These are phyloP conservation scores for Spizellomyces punctatus DNA, from an alignment of 192 early-diverging fungal species.

Conservation along the genomic window DNA sequence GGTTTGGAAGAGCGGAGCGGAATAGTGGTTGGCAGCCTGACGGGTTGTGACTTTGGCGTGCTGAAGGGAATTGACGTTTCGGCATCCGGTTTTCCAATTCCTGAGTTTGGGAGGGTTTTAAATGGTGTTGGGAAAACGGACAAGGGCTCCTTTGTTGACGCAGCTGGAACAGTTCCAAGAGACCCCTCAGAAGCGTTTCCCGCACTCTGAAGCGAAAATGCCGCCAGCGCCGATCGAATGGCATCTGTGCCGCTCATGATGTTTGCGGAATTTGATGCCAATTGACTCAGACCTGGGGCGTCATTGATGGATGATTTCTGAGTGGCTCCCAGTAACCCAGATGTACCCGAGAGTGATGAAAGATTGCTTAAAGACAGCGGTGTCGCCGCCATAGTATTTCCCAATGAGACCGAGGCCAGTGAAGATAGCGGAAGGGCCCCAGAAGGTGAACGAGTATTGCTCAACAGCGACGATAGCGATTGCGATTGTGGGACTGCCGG, in stretches of 20 bases:
- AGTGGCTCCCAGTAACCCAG: not conserved
- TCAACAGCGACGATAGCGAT: not conserved
- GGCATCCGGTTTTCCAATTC: not conserved
- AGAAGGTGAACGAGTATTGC: not conserved
- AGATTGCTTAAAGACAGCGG: not conserved
- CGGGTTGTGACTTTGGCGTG: not conserved
- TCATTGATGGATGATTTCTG: not conserved
- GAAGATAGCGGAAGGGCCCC: not conserved
- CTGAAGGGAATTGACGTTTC: not conserved
- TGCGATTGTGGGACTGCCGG: not conserved
- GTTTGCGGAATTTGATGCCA: not conserved
- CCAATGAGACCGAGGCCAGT: not conserved
- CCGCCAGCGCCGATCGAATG: conserved; percentile 22
- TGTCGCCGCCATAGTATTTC: not conserved
- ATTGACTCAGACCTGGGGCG: conserved; percentile 6
- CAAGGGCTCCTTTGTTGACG: too few relatives aligned
- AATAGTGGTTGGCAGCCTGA: conserved; percentile 6
- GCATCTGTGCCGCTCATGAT: conserved; percentile 24
- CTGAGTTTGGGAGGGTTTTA: not conserved
- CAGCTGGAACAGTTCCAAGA: too few relatives aligned
- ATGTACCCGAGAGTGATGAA: not conserved
- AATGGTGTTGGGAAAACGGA: not conserved
- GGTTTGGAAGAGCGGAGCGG: not conserved
- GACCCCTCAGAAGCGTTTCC: not conserved
- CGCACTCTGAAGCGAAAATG: conserved; percentile 2